These are phyloP conservation scores for Calonectria honghensis DNA, from an alignment of 2,329 filamentous ascomycete genomes.

Conservation along the genomic window DNA sequence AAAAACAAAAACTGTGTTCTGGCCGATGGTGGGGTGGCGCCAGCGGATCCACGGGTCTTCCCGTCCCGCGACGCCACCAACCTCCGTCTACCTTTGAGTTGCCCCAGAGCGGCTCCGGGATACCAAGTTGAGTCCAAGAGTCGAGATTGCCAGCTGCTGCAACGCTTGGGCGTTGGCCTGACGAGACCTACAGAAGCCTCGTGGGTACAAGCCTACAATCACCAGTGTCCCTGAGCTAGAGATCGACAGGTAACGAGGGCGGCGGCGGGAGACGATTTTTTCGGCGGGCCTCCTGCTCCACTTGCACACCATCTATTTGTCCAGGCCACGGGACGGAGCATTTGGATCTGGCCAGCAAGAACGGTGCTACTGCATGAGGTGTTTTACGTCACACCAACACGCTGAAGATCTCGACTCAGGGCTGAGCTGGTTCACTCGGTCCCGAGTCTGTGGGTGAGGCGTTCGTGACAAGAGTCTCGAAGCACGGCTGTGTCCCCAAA, in stretches of 20 bases:
- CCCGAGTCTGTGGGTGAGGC: conserved; percentile 19
- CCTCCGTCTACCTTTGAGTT: conserved; percentile 36
- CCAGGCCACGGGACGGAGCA: background rate
- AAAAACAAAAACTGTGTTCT: conserved; percentile 24
- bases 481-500: background rate
- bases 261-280: background rate
- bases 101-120: conserved; percentile 35
- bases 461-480: conserved; percentile 8
- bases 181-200: conserved; percentile 9
- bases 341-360: conserved; percentile 17
- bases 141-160: conserved; percentile 13
- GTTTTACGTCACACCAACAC: conserved; percentile 30
- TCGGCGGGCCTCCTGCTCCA: conserved; percentile 24
- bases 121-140: conserved; percentile 24
- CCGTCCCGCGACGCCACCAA: conserved; percentile 40
- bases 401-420: background rate
- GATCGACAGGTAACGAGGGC: conserved; percentile 4
- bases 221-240: conserved; percentile 23
- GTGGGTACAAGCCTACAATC: conserved; percentile 14
- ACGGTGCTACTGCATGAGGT: conserved; percentile 31
- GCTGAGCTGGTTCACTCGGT: conserved; percentile 11
- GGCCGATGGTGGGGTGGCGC: conserved; percentile 45
- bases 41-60: conserved; percentile 12
- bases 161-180: conserved; percentile 25
- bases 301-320: conserved; percentile 22